phyloP scores from a whole-genome alignment of 106 monocot genomes.

The Triglochin maritima region DNA sequence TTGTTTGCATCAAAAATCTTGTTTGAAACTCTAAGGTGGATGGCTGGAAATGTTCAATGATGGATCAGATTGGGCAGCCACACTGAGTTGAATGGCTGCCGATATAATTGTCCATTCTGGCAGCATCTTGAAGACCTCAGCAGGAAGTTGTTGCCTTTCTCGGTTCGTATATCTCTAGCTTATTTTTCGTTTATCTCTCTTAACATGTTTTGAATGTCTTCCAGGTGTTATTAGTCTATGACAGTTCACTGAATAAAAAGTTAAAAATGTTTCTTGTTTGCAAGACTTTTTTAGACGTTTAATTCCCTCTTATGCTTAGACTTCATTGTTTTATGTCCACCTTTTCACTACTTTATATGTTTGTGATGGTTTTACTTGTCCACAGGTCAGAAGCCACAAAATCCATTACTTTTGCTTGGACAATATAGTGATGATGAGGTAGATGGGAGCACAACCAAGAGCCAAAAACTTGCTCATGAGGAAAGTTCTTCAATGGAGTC shows the following conservation, averaged over 20 bases:
- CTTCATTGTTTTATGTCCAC: neutral
- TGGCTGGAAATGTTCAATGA: slow-evolving; percentile 45
- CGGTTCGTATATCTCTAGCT: slow-evolving; percentile 97
- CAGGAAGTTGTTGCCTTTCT: slow-evolving; percentile 64
- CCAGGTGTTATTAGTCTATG: slow-evolving; percentile 24
- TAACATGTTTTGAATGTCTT: slow-evolving; percentile 34
- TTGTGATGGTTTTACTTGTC: slow-evolving; percentile 4
- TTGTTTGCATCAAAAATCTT: slow-evolving; percentile 45
- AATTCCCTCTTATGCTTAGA: neutral
- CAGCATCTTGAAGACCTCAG: slow-evolving; percentile 67
- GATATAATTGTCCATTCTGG: slow-evolving; percentile 62
- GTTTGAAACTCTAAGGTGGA: slow-evolving; percentile 50
- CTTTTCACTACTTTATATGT: neutral
- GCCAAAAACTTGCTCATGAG: slow-evolving; percentile 17
- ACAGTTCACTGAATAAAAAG: too few relatives aligned
- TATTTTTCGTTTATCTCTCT: slow-evolving; percentile 60
- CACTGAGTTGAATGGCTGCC: slow-evolving; percentile 50
- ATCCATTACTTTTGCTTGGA: slow-evolving; percentile 84
- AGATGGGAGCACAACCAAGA: slow-evolving; percentile 35
- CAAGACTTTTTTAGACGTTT: neutral
- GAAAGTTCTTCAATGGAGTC: slow-evolving; percentile 20
- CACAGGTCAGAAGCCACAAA: slow-evolving; percentile 61
- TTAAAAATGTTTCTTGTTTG: neutral
- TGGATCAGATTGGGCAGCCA: slow-evolving; percentile 47
- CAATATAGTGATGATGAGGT: slow-evolving; percentile 97